Evolutionary conservation across 2,329 filamentous ascomycete species (phyloP).

Genomic region (Talaromyces sp.): DNA sequence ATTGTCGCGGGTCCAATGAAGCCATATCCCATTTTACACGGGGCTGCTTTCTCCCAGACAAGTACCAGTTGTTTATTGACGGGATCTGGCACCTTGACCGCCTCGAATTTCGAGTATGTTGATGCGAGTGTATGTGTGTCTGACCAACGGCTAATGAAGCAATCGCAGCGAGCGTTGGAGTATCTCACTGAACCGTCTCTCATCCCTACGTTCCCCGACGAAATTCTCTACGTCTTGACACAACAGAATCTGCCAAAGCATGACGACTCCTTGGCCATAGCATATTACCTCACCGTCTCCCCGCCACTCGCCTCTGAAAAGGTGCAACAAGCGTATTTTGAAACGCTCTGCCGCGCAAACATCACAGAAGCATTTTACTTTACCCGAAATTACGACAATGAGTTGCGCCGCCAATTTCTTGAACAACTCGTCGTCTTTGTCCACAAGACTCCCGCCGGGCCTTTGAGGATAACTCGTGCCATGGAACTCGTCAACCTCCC

Average conservation of each 20-base stretch:
- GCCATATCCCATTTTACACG: constrained; percentile 55
- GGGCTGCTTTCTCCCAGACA: constrained; percentile 61
- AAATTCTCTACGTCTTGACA: constrained; percentile 67
- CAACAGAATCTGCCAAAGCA: constrained; percentile 49
- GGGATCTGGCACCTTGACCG: constrained; percentile 77
- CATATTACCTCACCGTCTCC: constrained; percentile 71
- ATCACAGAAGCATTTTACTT: constrained; percentile 70
- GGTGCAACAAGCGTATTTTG: constrained; percentile 62
- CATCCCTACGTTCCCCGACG: constrained; percentile 74
- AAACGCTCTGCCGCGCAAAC: constrained; percentile 60
- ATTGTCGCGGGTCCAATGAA: constrained; percentile 54
- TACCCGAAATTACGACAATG: constrained; percentile 58
- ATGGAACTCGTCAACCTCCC: constrained; percentile 68
- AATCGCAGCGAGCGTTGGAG: constrained; percentile 58
- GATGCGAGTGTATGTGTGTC: background rate
- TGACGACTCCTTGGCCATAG: constrained; percentile 62
- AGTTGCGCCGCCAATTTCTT: constrained; percentile 59
- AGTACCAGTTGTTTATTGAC: constrained; percentile 74
- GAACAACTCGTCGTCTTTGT: constrained; percentile 58
- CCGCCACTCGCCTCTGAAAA: constrained; percentile 62
- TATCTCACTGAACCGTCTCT: constrained; percentile 74
- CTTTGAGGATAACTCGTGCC: constrained; percentile 48
- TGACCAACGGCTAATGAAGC: constrained; percentile 9
- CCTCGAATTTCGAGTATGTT: constrained; percentile 57
- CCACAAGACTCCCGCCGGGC: constrained; percentile 37